Base-by-base conservation (phyloP, 257 asterid genomes). In the Cinchona pubescens region DNA sequence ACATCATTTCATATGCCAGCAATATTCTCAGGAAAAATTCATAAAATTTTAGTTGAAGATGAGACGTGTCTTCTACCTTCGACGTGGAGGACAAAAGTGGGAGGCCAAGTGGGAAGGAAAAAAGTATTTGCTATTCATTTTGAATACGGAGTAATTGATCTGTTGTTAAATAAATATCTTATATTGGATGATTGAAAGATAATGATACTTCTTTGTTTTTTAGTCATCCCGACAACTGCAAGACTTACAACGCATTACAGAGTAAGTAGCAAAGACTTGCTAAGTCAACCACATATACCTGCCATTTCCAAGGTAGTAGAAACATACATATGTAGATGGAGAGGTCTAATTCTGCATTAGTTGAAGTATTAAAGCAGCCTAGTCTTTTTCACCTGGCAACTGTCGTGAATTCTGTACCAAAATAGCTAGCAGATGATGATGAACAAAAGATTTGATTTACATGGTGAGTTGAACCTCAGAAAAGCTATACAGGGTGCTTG, bases 401-500 rank as follows among this genome's bases (percentile, higher is more conserved):
- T 34, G 35, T 59, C 2, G 42, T 25, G 4, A 62, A 23, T 30
- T 37, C 25, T 46, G 6, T 30, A 27, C 34, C 29, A 9, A 25
- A 1, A 45, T 11, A 14, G 0, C 8, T 42, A 53, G 73, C 71
- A 67, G 15, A 37, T 16, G 29, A 43, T 25, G 38, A 43, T 25
- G 72, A 16, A 68, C 1, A 18, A 60, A 23, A 45, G 63, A 69
- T 42, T 38, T 69, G 56, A 10, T 60, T 35, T 77, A 64, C 72
- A 25, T 8, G 43, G 63, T 15, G 4, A 68, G 38, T 13, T 25
- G 43, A 55, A 43, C 58, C 27, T 69, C 3, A 7, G 30, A 67
- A 25, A 69, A 29, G 74, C 71, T 75, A 3, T 58, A 68, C 46
- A 55, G 14, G n/a, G 55, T 67, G 37, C 60, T 25, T 46, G 62